Conservation (phyloP, 176 grass and related monocot genomes). For the Bolboschoenus planiculmis region DNA sequence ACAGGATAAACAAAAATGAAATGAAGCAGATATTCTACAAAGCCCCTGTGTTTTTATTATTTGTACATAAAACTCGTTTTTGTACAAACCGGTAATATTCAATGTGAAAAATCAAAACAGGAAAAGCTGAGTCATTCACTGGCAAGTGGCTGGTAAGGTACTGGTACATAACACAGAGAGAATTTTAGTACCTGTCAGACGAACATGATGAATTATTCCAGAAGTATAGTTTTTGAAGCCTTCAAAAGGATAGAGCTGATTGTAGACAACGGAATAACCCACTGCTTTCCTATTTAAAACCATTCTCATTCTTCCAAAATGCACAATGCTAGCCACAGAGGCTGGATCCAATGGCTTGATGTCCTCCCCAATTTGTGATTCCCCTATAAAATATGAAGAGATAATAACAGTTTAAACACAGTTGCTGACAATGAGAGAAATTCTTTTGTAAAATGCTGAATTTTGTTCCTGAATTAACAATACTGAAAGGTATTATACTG, state of each 20-base stretch:
- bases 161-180: background rate
- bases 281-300: conserved; percentile 34
- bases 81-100: background rate
- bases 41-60: background rate
- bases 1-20: background rate
- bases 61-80: background rate
- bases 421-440: background rate
- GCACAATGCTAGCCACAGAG: conserved; percentile 45
- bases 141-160: background rate
- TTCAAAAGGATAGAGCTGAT: conserved; percentile 78
- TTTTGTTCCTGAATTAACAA: background rate
- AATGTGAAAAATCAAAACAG: background rate
- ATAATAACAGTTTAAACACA: background rate
- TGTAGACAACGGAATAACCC: conserved; percentile 63
- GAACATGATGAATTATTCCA: conserved; percentile 88
- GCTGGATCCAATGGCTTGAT: conserved; percentile 45
- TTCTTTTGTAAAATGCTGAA: background rate
- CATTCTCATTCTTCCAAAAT: conserved; percentile 44
- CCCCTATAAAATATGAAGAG: conserved; percentile 23
- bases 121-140: background rate
- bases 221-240: conserved; percentile 83
- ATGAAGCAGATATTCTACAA: background rate
- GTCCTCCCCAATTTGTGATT: conserved; percentile 56
- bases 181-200: conserved; percentile 38
- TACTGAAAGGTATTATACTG: background rate